Evolutionary conservation across 306 rosid species (phyloP), one percentile per base, ranked within the genome.

Genomic region (Parietaria judaica): DNA sequence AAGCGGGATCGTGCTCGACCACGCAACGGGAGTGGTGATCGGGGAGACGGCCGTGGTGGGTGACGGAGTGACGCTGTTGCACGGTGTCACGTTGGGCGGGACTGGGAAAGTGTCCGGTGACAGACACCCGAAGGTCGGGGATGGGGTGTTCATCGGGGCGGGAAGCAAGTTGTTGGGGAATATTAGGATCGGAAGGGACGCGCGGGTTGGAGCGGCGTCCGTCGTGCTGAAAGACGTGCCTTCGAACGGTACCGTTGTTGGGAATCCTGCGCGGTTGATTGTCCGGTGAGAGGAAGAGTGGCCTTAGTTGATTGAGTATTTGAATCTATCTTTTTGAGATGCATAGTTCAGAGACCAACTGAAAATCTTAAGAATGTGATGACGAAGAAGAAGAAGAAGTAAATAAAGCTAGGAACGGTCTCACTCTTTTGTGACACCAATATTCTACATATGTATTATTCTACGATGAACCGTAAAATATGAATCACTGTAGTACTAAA

Each of bases 91-190:
- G 5, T 15, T 69, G 36, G 68, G 74, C 0, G 74, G 67, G 49
- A 54, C 63, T 3, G 63, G 74, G 3, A 69, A 62, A 16, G 74
- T 7, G 4, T 23, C 8, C 35, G 70, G 75, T n/a, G 70, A 71
- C 37, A 52, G 63, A 34, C 66, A 72, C 37, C 67, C 71, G 10
- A 65, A 72, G 51, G 57, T 72, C 36, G 71, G 67, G 3, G 67
- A 54, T 60, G 71, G 67, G 16, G 64, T 72, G 23, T 49, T 66
- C 11, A 47, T 66, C 15, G 59, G 71, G 11, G 67, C 71, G 23
- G 68, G 64, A n/a, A 49, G 44, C 16, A 10, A 34, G n/a, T 23
- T 60, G 14, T 61, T 66, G 43, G 76, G 67, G 31, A 72, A 16
- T 46, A 16, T 60, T 11, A 17, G 54, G 56, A 59, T 60, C 47